Evolutionary conservation across 2,329 filamentous ascomycete species (phyloP), one percentile per base, ranked within the genome.

Genomic region (Trichoderma sp.): DNA sequence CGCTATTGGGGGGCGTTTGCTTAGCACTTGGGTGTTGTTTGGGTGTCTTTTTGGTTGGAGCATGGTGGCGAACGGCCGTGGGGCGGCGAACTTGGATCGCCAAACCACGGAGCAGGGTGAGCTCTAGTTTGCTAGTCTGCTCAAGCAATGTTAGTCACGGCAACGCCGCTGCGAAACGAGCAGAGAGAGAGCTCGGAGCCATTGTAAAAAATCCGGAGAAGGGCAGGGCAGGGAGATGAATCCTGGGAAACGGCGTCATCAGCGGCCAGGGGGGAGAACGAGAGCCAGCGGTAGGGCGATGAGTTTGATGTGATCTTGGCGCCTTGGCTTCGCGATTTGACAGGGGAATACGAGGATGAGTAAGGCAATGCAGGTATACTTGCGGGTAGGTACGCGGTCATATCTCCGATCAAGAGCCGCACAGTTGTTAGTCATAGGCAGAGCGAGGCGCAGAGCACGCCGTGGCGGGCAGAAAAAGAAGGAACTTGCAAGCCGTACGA

Each of bases 51-150:
- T n/a, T n/a, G 24, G 29, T 69, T 59, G 66, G 65, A 68, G 65
- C 65, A 68, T 68, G 29, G 65, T 68, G 65, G 65, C 65, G 45
- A 68, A 68, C 21, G 45, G 65, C n/a, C 45, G 45, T 53, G 45
- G 45, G 45, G 45, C 65, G 45, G 65, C 45, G 29, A 68, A 68
- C 65, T 68, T 56, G 65, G 38, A 68, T 68, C 65, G 65, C 65
- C 65, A 68, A 68, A 68, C 65, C 45, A 63, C 35, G 33, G 21
- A 31, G 21, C 63, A 65, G n/a, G 45, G 45, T 50, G 45, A 50
- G 45, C 45, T 50, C 45, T 50, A 50, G 45, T 21, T 21, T 50
- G 45, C 45, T 50, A 50, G 45, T 50, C 18, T 41, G 16, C 16
- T 50, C 45, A 2, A 9, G 45, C 8, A 9, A n/a, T 50, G 45